Conservation (phyloP, 208 protist species). For the Wallacemonas sp. region DNA sequence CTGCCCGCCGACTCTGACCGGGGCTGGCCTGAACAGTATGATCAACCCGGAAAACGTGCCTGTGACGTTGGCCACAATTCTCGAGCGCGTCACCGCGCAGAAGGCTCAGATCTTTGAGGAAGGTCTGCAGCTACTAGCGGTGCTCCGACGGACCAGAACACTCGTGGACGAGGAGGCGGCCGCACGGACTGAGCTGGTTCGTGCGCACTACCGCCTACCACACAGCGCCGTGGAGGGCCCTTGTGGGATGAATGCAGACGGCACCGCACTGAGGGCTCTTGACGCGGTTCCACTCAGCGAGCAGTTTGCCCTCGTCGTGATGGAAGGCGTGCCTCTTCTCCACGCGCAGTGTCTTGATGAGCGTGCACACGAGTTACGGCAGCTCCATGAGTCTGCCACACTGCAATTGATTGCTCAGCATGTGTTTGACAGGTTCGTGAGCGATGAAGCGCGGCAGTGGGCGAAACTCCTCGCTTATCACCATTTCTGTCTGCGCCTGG, state of each 20-base stretch:
- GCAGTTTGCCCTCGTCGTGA: background rate
- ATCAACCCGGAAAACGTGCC: background rate
- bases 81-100: slow-evolving; percentile 16
- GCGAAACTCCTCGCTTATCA: slow-evolving; percentile 36
- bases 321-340: slow-evolving; percentile 6
- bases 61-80: background rate
- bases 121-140: slow-evolving; percentile 18
- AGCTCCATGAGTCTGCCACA: slow-evolving; percentile 16
- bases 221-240: background rate
- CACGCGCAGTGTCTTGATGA: slow-evolving; percentile 27
- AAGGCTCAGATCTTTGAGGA: slow-evolving; percentile 32
- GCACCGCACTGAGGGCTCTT: background rate
- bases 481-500: slow-evolving; percentile 30
- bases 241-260: too few species aligned
- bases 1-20: too few species aligned
- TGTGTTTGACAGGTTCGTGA: slow-evolving; percentile 22
- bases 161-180: slow-evolving; percentile 44
- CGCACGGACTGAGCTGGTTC: slow-evolving; percentile 25
- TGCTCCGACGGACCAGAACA: background rate
- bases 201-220: background rate
- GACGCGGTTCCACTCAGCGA: background rate
- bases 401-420: slow-evolving; percentile 27
- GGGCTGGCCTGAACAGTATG: too few species aligned
- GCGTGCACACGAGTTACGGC: slow-evolving; percentile 15
- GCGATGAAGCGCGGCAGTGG: slow-evolving; percentile 42